Percentiles rank a stretch among this genome's conserved stretches.
phyloP scores from a whole-genome alignment of 2,329 filamentous ascomycete species.

The Cylindrodendrum hubeiense region DNA sequence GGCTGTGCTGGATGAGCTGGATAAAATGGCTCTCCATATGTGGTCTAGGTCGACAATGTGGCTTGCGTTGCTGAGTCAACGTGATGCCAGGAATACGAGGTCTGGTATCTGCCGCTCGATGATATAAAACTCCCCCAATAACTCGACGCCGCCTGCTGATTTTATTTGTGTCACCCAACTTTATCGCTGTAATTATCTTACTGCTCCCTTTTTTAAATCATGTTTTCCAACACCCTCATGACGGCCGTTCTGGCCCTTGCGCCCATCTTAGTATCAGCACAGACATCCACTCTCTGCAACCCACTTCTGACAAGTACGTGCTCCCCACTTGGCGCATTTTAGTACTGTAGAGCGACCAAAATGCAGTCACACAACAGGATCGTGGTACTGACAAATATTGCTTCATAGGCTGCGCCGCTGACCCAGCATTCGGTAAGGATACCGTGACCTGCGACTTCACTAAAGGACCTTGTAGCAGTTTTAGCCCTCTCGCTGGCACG shows the following conservation, averaged over 20 bases:
- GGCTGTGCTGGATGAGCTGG: too few relatives aligned
- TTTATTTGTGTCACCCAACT: not conserved
- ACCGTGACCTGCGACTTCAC: conserved; percentile 74
- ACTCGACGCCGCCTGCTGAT: not conserved
- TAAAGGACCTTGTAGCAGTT: conserved; percentile 63
- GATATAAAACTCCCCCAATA: not conserved
- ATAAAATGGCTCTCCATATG: too few relatives aligned
- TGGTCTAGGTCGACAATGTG: not conserved
- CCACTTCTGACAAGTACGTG: conserved; percentile 33
- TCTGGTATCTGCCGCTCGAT: not conserved
- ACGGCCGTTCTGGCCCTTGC: conserved; percentile 29
- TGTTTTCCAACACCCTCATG: conserved; percentile 33
- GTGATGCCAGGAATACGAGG: not conserved
- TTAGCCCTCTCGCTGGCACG: conserved; percentile 40
- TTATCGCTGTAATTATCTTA: not conserved
- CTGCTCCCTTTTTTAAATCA: conserved; percentile 9
- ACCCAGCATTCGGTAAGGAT: conserved; percentile 75
- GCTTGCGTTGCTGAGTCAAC: not conserved
- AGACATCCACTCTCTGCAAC: conserved; percentile 39
- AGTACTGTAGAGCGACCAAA: not conserved
- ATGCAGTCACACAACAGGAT: not conserved
- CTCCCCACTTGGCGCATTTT: not conserved
- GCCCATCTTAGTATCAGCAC: conserved; percentile 34
- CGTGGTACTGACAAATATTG: not conserved
- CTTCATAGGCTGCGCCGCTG: conserved; percentile 65